Evolutionary conservation across 257 asterid species (phyloP).

Genomic region (Rubia yunnanensis): DNA sequence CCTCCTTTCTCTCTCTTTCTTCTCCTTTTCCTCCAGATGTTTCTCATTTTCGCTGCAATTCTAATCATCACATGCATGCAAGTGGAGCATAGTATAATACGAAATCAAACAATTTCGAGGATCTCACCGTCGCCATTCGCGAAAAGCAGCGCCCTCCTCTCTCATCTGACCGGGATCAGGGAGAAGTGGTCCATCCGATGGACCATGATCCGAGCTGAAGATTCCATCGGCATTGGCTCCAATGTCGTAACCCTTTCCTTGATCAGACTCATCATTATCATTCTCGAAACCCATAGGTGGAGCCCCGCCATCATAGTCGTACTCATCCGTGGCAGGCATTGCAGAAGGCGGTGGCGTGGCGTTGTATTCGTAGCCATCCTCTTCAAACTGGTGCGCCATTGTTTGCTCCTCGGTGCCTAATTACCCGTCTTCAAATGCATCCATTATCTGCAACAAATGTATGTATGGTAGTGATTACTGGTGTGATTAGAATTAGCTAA

Average conservation of each 20-base stretch:
- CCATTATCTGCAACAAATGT: constrained; percentile 36
- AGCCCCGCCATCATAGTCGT: constrained; percentile 20
- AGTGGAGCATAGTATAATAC: too few species aligned
- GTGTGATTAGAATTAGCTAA: not conserved
- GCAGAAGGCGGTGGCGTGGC: constrained; percentile 22
- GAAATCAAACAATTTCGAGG: not conserved
- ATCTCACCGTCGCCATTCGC: constrained; percentile 95
- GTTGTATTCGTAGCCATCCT: constrained; percentile 28
- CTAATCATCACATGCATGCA: not conserved
- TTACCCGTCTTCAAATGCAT: constrained; percentile 41
- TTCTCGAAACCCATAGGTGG: constrained; percentile 36
- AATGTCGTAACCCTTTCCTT: constrained; percentile 36
- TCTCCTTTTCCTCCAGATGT: constrained; percentile 88
- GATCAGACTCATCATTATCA: constrained; percentile 20
- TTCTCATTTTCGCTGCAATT: constrained; percentile 64
- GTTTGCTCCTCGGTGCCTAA: constrained; percentile 28
- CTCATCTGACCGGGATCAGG: constrained; percentile 85
- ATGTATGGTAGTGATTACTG: too few species aligned
- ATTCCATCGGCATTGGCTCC: constrained; percentile 51
- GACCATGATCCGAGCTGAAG: constrained; percentile 28
- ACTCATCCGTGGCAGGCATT: constrained; percentile 13
- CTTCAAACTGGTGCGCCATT: constrained; percentile 21
- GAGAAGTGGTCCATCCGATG: constrained; percentile 59
- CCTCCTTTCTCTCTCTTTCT: constrained; percentile 75
- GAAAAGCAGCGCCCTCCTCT: constrained; percentile 83